phyloP scores from a whole-genome alignment of 1,284 basidiomycete species.

The Ceratorhiza oryzae-sativae region DNA sequence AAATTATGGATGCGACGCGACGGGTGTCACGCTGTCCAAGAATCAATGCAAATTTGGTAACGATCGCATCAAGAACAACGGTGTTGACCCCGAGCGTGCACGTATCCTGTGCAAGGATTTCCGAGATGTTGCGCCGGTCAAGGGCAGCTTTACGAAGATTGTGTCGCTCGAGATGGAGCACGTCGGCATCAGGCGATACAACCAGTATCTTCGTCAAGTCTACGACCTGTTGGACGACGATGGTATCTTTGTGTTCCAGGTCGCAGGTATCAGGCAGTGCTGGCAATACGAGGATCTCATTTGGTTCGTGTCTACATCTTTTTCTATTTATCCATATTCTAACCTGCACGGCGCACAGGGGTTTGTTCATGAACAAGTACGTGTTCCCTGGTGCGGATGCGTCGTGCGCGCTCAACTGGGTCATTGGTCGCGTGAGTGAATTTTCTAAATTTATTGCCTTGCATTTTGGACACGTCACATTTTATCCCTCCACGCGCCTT shows the following conservation, averaged over 20 bases:
- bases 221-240: slow-evolving; percentile 95
- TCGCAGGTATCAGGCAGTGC: slow-evolving; percentile 88
- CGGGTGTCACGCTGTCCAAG: slow-evolving; percentile 91
- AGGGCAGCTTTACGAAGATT: slow-evolving; percentile 91
- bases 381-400: slow-evolving; percentile 99
- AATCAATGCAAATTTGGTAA: slow-evolving; percentile 95
- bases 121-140: slow-evolving; percentile 85
- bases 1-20: slow-evolving; percentile 95
- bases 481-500: not conserved
- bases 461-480: not conserved
- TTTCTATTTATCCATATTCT: slow-evolving; percentile 6
- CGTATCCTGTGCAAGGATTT: slow-evolving; percentile 95
- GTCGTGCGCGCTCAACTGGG: slow-evolving; percentile 94
- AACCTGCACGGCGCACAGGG: too few species aligned
- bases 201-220: slow-evolving; percentile 87
- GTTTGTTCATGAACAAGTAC: slow-evolving; percentile 95
- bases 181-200: slow-evolving; percentile 94
- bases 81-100: slow-evolving; percentile 76
- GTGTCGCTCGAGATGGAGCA: slow-evolving; percentile 99
- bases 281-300: slow-evolving; percentile 99
- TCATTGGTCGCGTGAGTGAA: slow-evolving; percentile 71
- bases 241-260: slow-evolving; percentile 94
- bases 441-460: not conserved
- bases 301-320: slow-evolving; percentile 70
- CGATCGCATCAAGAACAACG: slow-evolving; percentile 84